Evolutionary conservation across 345 rosid species (phyloP).

Genomic region (Arabidopsis thaliana): TAIR10.1 NC_003070.9:19980501-19981000

Average conservation of each 20-base stretch:
- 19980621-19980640: background rate
- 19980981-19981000: background rate
- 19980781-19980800: background rate
- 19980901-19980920: background rate
- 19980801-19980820: background rate
- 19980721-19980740: background rate
- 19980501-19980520: background rate
- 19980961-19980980: background rate
- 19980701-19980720: background rate
- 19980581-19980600: background rate
- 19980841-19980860: background rate
- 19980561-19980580: background rate
- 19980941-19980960: background rate
- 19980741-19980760: background rate
- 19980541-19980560: background rate
- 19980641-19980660: background rate
- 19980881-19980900: background rate
- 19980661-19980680: background rate
- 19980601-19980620: background rate
- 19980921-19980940: background rate
- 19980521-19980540: background rate
- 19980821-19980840: background rate
- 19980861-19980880: background rate
- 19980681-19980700: conserved; percentile 5
- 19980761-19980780: background rate